phyloP scores from a whole-genome alignment of 805 yeast species.

The Phaffomyces opuntiae region DNA sequence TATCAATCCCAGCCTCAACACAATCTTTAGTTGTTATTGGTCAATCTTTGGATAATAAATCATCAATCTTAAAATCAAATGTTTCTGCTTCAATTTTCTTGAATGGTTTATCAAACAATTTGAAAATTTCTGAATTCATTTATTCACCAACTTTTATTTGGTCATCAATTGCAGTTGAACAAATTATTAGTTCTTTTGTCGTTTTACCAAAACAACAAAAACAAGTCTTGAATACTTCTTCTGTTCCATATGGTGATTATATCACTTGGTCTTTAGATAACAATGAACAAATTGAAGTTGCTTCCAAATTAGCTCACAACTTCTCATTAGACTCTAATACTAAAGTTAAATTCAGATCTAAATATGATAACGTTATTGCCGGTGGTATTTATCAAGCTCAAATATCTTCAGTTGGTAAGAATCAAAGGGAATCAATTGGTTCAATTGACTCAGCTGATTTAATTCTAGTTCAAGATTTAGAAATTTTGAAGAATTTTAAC shows the following conservation, averaged over 20 bases:
- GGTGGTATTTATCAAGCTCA: conserved; percentile 77
- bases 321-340: conserved; percentile 56
- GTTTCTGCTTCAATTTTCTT: conserved; percentile 65
- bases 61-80: conserved; percentile 55
- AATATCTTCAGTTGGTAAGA: conserved; percentile 27
- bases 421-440: conserved; percentile 19
- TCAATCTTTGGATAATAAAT: conserved; percentile 35
- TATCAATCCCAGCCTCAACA: conserved; percentile 50
- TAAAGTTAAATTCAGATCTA: conserved; percentile 48
- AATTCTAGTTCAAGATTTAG: conserved; percentile 54
- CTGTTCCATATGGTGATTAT: conserved; percentile 25
- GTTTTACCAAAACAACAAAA: conserved; percentile 21
- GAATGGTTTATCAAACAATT: conserved; percentile 23
- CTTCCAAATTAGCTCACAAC: conserved; percentile 61
- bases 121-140: conserved; percentile 44
- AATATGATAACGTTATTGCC: conserved; percentile 61
- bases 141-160: conserved; percentile 47
- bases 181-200: conserved; percentile 39
- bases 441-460: conserved; percentile 55
- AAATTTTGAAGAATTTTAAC: conserved; percentile 50
- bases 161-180: conserved; percentile 47
- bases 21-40: conserved; percentile 62
- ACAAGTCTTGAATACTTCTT: conserved; percentile 4
- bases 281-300: conserved; percentile 44
- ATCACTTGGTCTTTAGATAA: conserved; percentile 68